Evolutionary conservation across 108 stramenopile species (phyloP), one percentile per base, ranked within the genome.

Genomic region (Skeletonema marinoi): DNA sequence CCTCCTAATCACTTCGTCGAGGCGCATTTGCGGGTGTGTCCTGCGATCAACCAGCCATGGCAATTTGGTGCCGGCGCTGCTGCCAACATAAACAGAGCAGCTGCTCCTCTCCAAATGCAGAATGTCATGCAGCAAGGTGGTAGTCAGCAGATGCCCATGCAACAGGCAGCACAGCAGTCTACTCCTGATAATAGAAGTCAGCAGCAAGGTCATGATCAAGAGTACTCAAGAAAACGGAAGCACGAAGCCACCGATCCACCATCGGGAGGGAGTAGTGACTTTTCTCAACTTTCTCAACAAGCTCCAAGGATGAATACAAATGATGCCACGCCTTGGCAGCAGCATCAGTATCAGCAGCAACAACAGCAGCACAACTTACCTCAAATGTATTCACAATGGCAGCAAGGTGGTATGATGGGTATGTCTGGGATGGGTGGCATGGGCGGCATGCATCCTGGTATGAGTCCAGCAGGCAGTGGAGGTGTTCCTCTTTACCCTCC

Each of bases 1-100:
- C 81, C 81, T 68, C 70, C 81, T 3, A 71, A 82, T 67, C 68
- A 75, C 3, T 82, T 75, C 64, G 74, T 82, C 5, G 81, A 82
- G 60, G 32, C 30, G 9, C 81, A 82, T 67, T 61, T 82, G 66
- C 61, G 65, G 7, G 42, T 75, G 46, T 82, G 81, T 72, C 81
- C 54, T 6, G 81, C 74, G 30, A 66, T 82, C 38, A 82, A 75
- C 54, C 41, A 59, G 33, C 32, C 1, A 10, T 60, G 56, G 21
- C 38, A 8, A 39, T 41, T 29, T 54, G 68, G 32, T 63, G 35
- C 30, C 36, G 39, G 16, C 3, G 39, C 60, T 59, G 30, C 67
- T 12, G 10, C 46, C 29, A 21, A n/a, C 32, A 25, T 6, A 16
- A 69, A n/a, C 3, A 32, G 51, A 32, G 32, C 29, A 32, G 29